Evolutionary conservation across 202 grass and related monocot species (phyloP).

Genomic region (Elaeis oleifera): DNA sequence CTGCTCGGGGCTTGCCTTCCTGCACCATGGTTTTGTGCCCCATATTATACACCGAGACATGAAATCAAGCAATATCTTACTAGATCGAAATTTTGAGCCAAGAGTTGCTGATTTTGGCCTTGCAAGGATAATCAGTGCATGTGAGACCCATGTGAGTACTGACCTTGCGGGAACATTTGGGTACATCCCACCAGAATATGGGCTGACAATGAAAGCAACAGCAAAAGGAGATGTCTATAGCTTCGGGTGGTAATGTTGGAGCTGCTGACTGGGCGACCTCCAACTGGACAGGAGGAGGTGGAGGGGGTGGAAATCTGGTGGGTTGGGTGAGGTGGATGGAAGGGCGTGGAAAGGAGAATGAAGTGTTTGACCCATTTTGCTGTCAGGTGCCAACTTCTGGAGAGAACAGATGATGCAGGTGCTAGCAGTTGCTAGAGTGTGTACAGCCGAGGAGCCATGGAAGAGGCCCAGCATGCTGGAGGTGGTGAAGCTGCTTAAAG

Average conservation of each 20-base stretch:
- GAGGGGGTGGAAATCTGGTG: conserved; percentile 87
- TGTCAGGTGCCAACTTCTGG: conserved; percentile 27
- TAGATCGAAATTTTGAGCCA: conserved; percentile 72
- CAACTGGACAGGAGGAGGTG: conserved; percentile 75
- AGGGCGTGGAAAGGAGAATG: conserved; percentile 31
- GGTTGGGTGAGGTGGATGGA: conserved; percentile 91
- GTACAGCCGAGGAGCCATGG: conserved; percentile 73
- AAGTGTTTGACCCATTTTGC: conserved; percentile 75
- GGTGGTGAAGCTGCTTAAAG: conserved; percentile 69
- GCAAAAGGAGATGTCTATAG: conserved; percentile 84
- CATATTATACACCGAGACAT: conserved; percentile 99
- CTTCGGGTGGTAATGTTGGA: conserved; percentile 93
- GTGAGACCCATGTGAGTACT: conserved; percentile 93
- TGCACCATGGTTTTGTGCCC: conserved; percentile 90
- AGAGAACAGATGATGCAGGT: conserved; percentile 59
- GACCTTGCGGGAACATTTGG: conserved; percentile 87
- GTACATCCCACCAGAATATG: conserved; percentile 92
- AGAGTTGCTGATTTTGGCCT: conserved; percentile 95
- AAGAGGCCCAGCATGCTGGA: conserved; percentile 91
- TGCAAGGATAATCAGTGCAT: conserved; percentile 93
- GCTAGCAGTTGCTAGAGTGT: conserved; percentile 46
- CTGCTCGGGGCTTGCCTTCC: conserved; percentile 70
- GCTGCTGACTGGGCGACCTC: conserved; percentile 72
- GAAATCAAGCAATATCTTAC: conserved; percentile 92
- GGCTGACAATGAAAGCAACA: conserved; percentile 76